Percentiles rank a stretch among this genome's conserved stretches.
Conservation (phyloP, 805 yeast genomes). For the Zygosaccharomyces siamensis region DNA sequence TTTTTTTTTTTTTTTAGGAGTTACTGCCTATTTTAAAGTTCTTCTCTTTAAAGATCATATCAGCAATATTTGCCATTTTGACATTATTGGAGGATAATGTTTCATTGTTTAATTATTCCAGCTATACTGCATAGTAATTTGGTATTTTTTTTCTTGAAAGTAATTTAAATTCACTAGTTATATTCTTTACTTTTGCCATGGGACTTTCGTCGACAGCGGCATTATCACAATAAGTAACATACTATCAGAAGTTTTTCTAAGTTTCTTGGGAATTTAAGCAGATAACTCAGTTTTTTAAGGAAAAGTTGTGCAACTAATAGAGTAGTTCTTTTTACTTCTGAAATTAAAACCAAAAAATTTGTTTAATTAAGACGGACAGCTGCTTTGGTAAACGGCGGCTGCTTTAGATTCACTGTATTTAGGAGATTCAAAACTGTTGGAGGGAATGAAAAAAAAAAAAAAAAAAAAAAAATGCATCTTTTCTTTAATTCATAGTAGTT, state of each 20-base stretch:
- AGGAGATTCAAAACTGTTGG: neutral
- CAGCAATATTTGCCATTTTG: too few species aligned
- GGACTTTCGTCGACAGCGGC: too few species aligned
- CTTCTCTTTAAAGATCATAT: too few species aligned
- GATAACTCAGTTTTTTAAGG: neutral
- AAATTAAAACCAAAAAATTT: neutral
- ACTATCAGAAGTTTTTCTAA: neutral
- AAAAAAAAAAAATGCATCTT: neutral
- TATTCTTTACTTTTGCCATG: too few species aligned
- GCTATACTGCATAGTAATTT: too few species aligned
- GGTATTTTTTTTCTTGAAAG: too few species aligned
- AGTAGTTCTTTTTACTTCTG: neutral
- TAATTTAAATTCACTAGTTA: too few species aligned
- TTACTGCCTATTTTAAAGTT: too few species aligned
- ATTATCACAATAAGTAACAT: neutral
- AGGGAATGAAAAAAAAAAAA: neutral
- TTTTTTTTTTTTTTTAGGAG: neutral
- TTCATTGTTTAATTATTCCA: too few species aligned
- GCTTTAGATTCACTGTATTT: neutral
- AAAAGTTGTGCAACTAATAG: neutral
- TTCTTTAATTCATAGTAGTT: neutral
- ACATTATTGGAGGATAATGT: too few species aligned
- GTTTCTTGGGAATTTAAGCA: neutral
- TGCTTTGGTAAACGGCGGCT: neutral
- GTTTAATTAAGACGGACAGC: neutral